Evolutionary conservation across 805 yeast species (phyloP).

Genomic region (Lachancea quebecensis): DNA sequence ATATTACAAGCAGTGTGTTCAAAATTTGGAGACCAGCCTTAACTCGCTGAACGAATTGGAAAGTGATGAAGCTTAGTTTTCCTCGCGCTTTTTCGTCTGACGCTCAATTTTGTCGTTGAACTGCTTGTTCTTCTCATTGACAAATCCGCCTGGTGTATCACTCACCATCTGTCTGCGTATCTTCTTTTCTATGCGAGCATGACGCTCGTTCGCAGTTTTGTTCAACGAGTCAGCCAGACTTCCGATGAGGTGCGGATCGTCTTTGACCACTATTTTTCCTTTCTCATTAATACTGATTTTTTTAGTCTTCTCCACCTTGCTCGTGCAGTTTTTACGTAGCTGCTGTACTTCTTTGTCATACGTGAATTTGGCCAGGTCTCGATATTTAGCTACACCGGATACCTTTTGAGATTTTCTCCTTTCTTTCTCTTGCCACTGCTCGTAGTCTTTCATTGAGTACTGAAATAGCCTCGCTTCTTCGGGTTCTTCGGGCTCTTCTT

Average conservation of each 20-base stretch:
- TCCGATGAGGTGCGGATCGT: conserved; percentile 16
- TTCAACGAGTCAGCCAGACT: conserved; percentile 18
- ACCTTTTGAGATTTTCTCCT: conserved; percentile 7
- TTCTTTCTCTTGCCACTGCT: conserved; percentile 15
- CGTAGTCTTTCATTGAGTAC: conserved; percentile 23
- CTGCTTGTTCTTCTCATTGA: conserved; percentile 29
- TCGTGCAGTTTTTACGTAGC: conserved; percentile 3
- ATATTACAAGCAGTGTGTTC: conserved; percentile 48
- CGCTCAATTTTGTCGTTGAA: conserved; percentile 26
- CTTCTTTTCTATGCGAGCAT: conserved; percentile 15
- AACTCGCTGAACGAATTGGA: conserved; percentile 33
- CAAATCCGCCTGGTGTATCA: conserved; percentile 14
- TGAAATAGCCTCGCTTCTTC: conserved; percentile 12
- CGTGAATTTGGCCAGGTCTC: conserved; percentile 24
- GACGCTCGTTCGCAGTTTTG: conserved; percentile 16
- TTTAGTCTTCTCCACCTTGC: conserved; percentile 1
- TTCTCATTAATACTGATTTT: conserved; percentile 6
- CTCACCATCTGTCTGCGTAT: conserved; percentile 7
- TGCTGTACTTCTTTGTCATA: conserved; percentile 25
- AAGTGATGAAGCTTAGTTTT: conserved; percentile 8
- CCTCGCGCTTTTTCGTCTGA: conserved; percentile 10
- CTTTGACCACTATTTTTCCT: conserved; percentile 15
- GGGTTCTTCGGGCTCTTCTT: background rate
- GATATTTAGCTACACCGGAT: conserved; percentile 6
- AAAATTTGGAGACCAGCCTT: conserved; percentile 40